Conservation (phyloP, 192 early-diverging fungal species). For the Spizellomyces punctatus region DNA sequence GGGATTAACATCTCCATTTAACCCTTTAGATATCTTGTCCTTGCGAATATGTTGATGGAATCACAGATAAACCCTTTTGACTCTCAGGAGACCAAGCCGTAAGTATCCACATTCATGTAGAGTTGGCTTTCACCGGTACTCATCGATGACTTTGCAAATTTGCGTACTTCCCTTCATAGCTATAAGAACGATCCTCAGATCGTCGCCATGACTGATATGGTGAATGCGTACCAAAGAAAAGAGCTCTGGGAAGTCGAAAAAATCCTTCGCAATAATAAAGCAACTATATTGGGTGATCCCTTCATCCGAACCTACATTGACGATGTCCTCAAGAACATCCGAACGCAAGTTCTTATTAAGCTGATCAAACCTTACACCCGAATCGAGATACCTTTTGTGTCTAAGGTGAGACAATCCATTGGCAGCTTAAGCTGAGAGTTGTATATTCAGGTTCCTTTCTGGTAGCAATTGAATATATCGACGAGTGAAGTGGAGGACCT, state of each 20-base stretch:
- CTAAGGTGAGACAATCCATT: slow-evolving; percentile 56
- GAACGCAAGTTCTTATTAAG: slow-evolving; percentile 84
- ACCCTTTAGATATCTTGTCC: slow-evolving; percentile 71
- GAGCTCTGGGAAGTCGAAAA: slow-evolving; percentile 89
- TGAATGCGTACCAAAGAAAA: slow-evolving; percentile 86
- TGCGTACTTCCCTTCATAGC: slow-evolving; percentile 29
- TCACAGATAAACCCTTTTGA: slow-evolving; percentile 95
- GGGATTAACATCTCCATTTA: slow-evolving; percentile 14
- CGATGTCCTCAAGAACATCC: slow-evolving; percentile 90
- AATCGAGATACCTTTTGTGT: slow-evolving; percentile 81
- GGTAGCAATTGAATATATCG: slow-evolving; percentile 77
- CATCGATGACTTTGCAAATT: too few species aligned
- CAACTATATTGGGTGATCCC: slow-evolving; percentile 82
- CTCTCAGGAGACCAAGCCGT: slow-evolving; percentile 95
- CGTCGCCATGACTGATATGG: slow-evolving; percentile 89
- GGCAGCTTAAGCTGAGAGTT: background rate
- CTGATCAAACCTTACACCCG: slow-evolving; percentile 91
- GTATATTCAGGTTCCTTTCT: slow-evolving; percentile 8
- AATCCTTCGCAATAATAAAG: slow-evolving; percentile 72
- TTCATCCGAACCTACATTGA: slow-evolving; percentile 91
- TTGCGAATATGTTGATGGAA: slow-evolving; percentile 96
- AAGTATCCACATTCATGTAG: slow-evolving; percentile 26
- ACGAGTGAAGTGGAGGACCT: slow-evolving; percentile 80
- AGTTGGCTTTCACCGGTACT: background rate
- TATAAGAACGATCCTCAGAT: slow-evolving; percentile 93